Percentiles rank a stretch among this genome's conserved stretches.
These are phyloP conservation scores for Seiridium cupressi DNA, from an alignment of 2,329 filamentous ascomycete species.

Conservation along the genomic window DNA sequence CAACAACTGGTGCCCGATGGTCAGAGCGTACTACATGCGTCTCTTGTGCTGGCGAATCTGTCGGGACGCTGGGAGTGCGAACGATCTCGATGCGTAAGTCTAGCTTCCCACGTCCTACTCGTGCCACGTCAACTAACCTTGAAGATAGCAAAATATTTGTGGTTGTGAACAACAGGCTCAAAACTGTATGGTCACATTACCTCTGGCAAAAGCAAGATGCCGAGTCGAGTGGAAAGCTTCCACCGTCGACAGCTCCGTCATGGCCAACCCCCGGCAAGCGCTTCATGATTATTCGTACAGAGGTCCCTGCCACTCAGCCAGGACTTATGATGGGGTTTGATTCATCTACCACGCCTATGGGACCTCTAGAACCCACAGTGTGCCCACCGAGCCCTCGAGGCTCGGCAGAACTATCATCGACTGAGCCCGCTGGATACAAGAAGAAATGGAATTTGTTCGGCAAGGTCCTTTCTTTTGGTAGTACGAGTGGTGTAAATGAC, in stretches of 20 bases:
- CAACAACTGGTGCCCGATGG: slow-evolving; percentile 95
- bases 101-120: not conserved
- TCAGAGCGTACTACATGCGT: slow-evolving; percentile 88
- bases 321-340: slow-evolving; percentile 52
- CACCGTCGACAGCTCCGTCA: slow-evolving; percentile 76
- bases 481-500: slow-evolving; percentile 39
- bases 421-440: slow-evolving; percentile 32
- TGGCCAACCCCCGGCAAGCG: slow-evolving; percentile 81
- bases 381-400: not conserved
- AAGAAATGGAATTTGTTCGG: slow-evolving; percentile 67
- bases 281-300: slow-evolving; percentile 85
- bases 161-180: slow-evolving; percentile 65
- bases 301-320: slow-evolving; percentile 49
- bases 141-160: slow-evolving; percentile 65
- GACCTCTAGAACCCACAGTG: not conserved
- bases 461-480: slow-evolving; percentile 55
- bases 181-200: slow-evolving; percentile 76
- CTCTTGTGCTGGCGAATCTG: slow-evolving; percentile 87
- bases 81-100: slow-evolving; percentile 66
- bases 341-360: slow-evolving; percentile 30
- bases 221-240: slow-evolving; percentile 50
- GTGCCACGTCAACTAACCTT: slow-evolving; percentile 19
- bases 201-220: slow-evolving; percentile 70
- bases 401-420: not conserved
- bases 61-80: slow-evolving; percentile 66